phyloP scores from a whole-genome alignment of 495 filamentous ascomycete genomes.

The Xylaria bambusicola region DNA sequence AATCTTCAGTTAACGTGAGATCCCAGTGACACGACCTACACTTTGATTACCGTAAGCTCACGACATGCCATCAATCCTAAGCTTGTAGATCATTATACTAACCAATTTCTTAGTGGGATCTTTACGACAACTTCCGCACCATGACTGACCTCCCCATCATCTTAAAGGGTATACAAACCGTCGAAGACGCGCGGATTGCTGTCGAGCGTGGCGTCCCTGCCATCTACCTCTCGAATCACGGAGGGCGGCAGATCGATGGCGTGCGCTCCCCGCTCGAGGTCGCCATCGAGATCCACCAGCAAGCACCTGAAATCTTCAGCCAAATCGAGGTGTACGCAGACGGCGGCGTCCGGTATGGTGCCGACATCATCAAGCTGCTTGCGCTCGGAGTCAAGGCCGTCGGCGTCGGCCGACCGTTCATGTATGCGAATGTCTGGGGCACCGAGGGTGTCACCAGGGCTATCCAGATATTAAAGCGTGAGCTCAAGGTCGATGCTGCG shows the following conservation, averaged over 20 bases:
- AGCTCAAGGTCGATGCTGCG: conserved; percentile 21
- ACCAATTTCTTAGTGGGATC: conserved; percentile 23
- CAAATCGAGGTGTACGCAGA: conserved; percentile 46
- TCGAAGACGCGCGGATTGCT: conserved; percentile 42
- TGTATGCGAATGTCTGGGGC: conserved; percentile 48
- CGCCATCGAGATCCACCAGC: conserved; percentile 37
- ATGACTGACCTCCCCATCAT: conserved; percentile 31
- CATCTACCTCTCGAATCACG: conserved; percentile 47
- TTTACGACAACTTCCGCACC: conserved; percentile 19
- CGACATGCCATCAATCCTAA: neutral
- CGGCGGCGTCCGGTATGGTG: conserved; percentile 48
- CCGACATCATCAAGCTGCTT: conserved; percentile 47
- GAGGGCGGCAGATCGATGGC: conserved; percentile 44
- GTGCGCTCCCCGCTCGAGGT: conserved; percentile 39
- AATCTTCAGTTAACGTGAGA: neutral
- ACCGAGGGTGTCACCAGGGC: conserved; percentile 37
- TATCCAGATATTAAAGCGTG: conserved; percentile 38
- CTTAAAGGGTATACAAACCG: conserved; percentile 41
- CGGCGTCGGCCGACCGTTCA: conserved; percentile 45
- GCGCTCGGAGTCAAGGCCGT: conserved; percentile 49
- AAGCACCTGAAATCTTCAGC: conserved; percentile 41
- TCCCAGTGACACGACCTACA: conserved; percentile 21
- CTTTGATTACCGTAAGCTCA: conserved; percentile 28
- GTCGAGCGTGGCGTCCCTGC: conserved; percentile 31
- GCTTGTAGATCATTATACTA: too few species aligned